Base-by-base conservation (phyloP, 2,329 filamentous ascomycete genomes). In the Fusarium subtropicale region DNA sequence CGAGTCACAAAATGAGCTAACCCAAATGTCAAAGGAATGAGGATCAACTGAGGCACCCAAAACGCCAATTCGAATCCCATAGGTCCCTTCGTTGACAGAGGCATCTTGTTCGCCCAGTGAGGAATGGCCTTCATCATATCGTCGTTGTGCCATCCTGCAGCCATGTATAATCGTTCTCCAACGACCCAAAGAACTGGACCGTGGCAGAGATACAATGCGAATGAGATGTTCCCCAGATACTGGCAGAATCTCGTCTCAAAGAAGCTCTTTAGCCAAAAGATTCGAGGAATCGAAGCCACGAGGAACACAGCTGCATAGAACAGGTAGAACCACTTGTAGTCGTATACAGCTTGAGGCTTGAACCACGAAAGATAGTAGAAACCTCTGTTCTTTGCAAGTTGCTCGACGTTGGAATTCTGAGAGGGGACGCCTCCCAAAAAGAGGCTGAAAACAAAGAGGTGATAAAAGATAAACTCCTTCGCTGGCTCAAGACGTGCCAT, bases 311-410 rank as follows among this genome's bases (percentile, higher is more conserved):
- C 83, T 1, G 88, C 88, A 80, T 84, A 87, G 74, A 89, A 89
- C 4, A 91, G 82, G 74, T 84, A 91, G 77, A 91, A 91, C 88
- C 88, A 91, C 76, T 91, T 91, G 74, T 83, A 85, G 74, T 91
- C 87, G 69, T 83, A 90, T 13, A 89, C 86, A 2, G 89, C 89
- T 73, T 91, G 88, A 0, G 89, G 88, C 63, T 90, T 90, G 59
- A 92, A 79, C 61, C 82, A 83, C 1, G 88, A 87, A 16, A 90
- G 77, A 67, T 82, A 87, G 66, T 84, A 83, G 88, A 88, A 91
- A 4, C 89, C 88, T 0, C 86, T 84, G 18, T 84, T 88, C 26
- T 81, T 81, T 26, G 81, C 78, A 3, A 92, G 77, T 9, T 84
- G 76, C 7, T 82, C 74, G 5, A 88, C 68, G n/a, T 87, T 80